Evolutionary conservation across 371 early-diverging fungal species (phyloP).

Genomic region (Chytridium lagenaria): DNA sequence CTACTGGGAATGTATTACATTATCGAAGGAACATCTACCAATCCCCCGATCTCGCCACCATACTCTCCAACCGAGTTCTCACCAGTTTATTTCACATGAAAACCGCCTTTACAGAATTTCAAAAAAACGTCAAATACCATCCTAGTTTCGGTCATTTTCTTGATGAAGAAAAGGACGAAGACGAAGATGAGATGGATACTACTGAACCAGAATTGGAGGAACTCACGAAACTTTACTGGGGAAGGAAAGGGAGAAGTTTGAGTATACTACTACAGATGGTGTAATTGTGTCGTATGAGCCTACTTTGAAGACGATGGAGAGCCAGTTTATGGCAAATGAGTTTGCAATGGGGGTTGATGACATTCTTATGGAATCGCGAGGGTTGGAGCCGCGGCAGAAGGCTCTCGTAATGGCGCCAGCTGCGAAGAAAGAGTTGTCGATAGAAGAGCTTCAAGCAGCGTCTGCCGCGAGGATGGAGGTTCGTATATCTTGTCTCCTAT

Average conservation of each 20-base stretch:
- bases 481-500: not conserved
- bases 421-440: slow-evolving; percentile 11
- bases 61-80: slow-evolving; percentile 77
- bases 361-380: slow-evolving; percentile 3
- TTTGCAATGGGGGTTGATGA: slow-evolving; percentile 26
- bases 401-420: not conserved
- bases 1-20: slow-evolving; percentile 84
- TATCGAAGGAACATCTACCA: slow-evolving; percentile 90
- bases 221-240: no score
- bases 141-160: slow-evolving; percentile 27
- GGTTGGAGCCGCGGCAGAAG: not conserved
- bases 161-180: slow-evolving; percentile 11
- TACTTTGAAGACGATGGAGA: not conserved
- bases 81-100: slow-evolving; percentile 31
- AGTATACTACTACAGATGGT: no score
- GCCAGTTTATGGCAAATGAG: slow-evolving; percentile 15
- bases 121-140: slow-evolving; percentile 19
- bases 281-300: not conserved
- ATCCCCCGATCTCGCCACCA: slow-evolving; percentile 82
- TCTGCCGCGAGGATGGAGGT: slow-evolving; percentile 28
- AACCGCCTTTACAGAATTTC: slow-evolving; percentile 27
- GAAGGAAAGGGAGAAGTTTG: no score
- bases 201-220: no score
- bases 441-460: slow-evolving; percentile 30
- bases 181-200: slow-evolving; percentile 14